phyloP scores from a whole-genome alignment of 164 flowering plant species.

The Hamamelis virginiana region DNA sequence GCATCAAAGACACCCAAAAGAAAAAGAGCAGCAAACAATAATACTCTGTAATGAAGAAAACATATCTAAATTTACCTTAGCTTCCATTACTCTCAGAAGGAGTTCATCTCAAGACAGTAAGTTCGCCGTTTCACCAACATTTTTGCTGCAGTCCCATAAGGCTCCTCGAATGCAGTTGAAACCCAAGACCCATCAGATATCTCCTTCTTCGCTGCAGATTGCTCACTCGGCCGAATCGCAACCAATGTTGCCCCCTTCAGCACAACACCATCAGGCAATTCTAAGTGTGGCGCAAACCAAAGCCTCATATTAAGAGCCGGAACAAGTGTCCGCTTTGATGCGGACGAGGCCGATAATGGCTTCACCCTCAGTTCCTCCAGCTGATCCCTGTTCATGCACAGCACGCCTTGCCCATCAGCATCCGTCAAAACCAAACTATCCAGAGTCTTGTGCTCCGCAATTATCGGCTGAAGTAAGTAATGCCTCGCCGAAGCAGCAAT shows the following conservation, averaged over 20 bases:
- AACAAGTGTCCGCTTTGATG: slow-evolving; percentile 81
- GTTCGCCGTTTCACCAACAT: slow-evolving; percentile 76
- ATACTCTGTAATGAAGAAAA: background rate
- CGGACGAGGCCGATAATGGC: slow-evolving; percentile 78
- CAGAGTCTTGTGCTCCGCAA: slow-evolving; percentile 72
- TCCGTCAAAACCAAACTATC: slow-evolving; percentile 73
- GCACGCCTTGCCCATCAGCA: slow-evolving; percentile 85
- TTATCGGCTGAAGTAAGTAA: slow-evolving; percentile 80
- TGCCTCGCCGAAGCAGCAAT: slow-evolving; percentile 91
- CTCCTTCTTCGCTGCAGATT: slow-evolving; percentile 50
- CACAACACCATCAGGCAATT: slow-evolving; percentile 67
- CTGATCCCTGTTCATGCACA: slow-evolving; percentile 83
- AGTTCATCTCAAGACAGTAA: slow-evolving; percentile 92
- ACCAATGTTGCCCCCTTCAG: slow-evolving; percentile 89
- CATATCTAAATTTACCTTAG: slow-evolving; percentile 20
- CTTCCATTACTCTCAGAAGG: slow-evolving; percentile 45
- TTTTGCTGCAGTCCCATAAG: slow-evolving; percentile 70
- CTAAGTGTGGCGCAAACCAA: slow-evolving; percentile 83
- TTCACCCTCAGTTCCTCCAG: slow-evolving; percentile 85
- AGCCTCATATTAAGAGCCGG: slow-evolving; percentile 86
- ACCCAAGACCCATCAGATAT: slow-evolving; percentile 68
- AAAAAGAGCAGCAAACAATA: too few relatives aligned
- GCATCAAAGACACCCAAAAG: too few relatives aligned
- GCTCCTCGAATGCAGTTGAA: slow-evolving; percentile 72
- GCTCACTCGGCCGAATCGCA: slow-evolving; percentile 85